These are phyloP conservation scores for Rubus idaeus DNA, from an alignment of 306 rosid genomes.

Conservation along the genomic window DNA sequence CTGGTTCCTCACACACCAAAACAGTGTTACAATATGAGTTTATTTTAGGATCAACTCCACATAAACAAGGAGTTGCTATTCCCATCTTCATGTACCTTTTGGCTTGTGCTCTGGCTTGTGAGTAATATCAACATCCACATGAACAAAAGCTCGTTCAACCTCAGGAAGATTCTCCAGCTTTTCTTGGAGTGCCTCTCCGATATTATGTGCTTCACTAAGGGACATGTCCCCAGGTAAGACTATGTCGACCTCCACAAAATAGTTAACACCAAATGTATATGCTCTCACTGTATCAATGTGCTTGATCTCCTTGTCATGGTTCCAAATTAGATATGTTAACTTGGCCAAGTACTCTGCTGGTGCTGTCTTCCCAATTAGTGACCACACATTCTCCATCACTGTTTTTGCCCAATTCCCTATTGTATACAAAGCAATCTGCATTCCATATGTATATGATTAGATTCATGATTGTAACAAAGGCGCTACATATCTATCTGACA, in stretches of 20 bases:
- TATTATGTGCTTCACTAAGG: slow-evolving; percentile 69
- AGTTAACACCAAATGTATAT: slow-evolving; percentile 70
- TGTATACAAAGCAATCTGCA: slow-evolving; percentile 85
- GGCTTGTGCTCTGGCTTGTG: slow-evolving; percentile 77
- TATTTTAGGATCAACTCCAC: background rate
- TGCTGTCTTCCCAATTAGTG: slow-evolving; percentile 75
- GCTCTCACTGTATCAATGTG: slow-evolving; percentile 81
- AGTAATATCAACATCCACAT: slow-evolving; percentile 74
- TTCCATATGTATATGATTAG: background rate
- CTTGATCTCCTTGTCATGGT: slow-evolving; percentile 68
- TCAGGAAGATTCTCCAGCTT: slow-evolving; percentile 79
- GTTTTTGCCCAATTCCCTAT: slow-evolving; percentile 84
- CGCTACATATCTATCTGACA: background rate
- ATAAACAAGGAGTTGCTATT: background rate
- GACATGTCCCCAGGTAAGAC: slow-evolving; percentile 64
- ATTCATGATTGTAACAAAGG: background rate
- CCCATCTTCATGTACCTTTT: slow-evolving; percentile 19
- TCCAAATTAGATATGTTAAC: slow-evolving; percentile 80
- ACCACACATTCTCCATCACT: slow-evolving; percentile 85
- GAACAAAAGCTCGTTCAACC: slow-evolving; percentile 91
- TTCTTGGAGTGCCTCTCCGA: slow-evolving; percentile 85
- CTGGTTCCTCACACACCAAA: background rate
- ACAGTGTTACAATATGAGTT: background rate
- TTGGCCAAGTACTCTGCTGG: slow-evolving; percentile 86
- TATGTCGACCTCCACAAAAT: slow-evolving; percentile 86